Evolutionary conservation across 805 yeast genomes (phyloP), one percentile per base, ranked within the genome.

Genomic region (Isabelozyma heimii): DNA sequence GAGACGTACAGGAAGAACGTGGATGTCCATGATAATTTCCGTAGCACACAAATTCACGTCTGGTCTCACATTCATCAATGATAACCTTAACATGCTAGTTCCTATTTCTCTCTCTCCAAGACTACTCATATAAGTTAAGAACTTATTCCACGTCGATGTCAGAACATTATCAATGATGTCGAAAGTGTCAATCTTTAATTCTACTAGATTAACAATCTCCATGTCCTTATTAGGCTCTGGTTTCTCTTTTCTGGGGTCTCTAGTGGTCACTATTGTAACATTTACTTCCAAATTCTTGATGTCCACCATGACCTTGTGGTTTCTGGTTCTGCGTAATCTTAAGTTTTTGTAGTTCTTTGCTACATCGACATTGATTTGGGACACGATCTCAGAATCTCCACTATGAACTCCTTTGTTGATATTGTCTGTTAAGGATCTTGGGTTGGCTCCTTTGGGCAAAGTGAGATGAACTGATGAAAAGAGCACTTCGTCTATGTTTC

Each of bases 111-210:
- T 70, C 28, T 83, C 89, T 0, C 89, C 90, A 20, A 83, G 78
- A 44, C 81, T 83, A 50, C 82, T 77, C 80, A 87, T 76, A 54
- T 84, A 80, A 1, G 91, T 83, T 28, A 84, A 73, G 63, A 91
- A 84, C 67, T 87, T 87, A 57, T 90, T 88, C 97, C 97, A 92
- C 0, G 96, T 86, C 0, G 97, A 92, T 0, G 91, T 81, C 0
- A 90, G 85, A 1, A 91, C 83, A 59, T 89, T 87, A 63, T 91
- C 97, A 46, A 80, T 69, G 2, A 90, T 72, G 45, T 80, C 83
- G 42, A 89, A 68, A 38, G 82, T 80, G 8, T 75, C 75, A 3
- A 87, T 67, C 12, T 69, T 64, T 1, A 89, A 41, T 12, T 70
- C 76, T 10, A 85, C 63, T 5, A 73, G 67, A 58, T 76, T 84